Percentiles rank a stretch among this genome's conserved stretches.
Evolutionary conservation across 2,329 filamentous ascomycete species (phyloP).

Genomic region (Fusarium napiforme): DNA sequence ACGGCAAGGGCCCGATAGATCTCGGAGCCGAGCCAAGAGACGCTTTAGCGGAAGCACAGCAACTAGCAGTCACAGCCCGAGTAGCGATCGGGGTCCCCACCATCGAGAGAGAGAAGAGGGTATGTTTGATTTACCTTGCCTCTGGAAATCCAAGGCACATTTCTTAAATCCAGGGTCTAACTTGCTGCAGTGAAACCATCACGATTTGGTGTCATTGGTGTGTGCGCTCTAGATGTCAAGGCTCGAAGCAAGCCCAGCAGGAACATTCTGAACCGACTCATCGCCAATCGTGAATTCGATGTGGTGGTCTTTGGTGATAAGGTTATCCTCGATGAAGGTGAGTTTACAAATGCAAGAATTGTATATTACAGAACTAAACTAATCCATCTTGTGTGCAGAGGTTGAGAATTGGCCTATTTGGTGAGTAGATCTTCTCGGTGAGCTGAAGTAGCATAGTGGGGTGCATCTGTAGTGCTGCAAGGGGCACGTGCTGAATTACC

Average conservation of each 20-base stretch:
- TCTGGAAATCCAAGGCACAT: background rate
- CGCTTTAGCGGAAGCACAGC: constrained; percentile 84
- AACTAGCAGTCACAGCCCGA: constrained; percentile 84
- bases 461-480: constrained; percentile 33
- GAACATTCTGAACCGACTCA: constrained; percentile 93
- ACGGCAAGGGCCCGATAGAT: constrained; percentile 63
- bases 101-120: constrained; percentile 68
- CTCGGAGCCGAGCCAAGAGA: constrained; percentile 76
- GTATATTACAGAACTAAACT: constrained; percentile 16
- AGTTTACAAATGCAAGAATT: constrained; percentile 39
- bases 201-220: constrained; percentile 79
- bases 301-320: constrained; percentile 99
- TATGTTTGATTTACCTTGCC: constrained; percentile 44
- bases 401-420: constrained; percentile 97
- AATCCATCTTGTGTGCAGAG: constrained; percentile 56
- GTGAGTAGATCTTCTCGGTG: constrained; percentile 57
- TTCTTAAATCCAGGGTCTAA: constrained; percentile 41
- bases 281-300: constrained; percentile 92
- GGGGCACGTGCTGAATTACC: constrained; percentile 43
- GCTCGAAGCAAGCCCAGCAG: constrained; percentile 96
- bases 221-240: constrained; percentile 95
- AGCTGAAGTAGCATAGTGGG: constrained; percentile 50
- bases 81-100: constrained; percentile 71
- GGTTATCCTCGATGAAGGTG: constrained; percentile 92
- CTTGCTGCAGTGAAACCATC: constrained; percentile 62